phyloP scores from a whole-genome alignment of 441 rosid genomes.

The Pelargonium myrrhifolium region DNA sequence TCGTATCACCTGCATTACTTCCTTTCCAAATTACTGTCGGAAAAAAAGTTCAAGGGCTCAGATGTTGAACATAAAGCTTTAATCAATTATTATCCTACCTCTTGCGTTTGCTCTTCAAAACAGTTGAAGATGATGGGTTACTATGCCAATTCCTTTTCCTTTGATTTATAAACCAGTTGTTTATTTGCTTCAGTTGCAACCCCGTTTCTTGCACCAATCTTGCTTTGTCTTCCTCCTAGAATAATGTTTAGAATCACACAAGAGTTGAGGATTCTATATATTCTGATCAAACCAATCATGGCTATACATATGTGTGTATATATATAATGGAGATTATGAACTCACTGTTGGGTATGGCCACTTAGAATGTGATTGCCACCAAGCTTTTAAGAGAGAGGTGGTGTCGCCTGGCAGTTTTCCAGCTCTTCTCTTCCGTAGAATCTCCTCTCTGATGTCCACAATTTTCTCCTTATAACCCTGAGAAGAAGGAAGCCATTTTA shows the following conservation, averaged over 20 bases:
- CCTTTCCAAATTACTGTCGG: constrained; percentile 18
- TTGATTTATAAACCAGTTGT: constrained; percentile 45
- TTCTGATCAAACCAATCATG: too few species aligned
- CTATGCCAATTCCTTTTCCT: constrained; percentile 41
- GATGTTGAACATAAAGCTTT: neutral
- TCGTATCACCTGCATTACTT: constrained; percentile 36
- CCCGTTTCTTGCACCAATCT: constrained; percentile 36
- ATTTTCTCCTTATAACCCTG: constrained; percentile 97
- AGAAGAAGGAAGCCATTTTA: neutral
- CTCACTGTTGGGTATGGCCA: constrained; percentile 98
- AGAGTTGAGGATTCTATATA: too few species aligned
- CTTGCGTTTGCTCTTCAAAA: constrained; percentile 37
- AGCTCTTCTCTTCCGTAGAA: constrained; percentile 91
- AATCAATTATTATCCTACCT: constrained; percentile 19
- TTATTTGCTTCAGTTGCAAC: constrained; percentile 35
- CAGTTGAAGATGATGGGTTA: constrained; percentile 27
- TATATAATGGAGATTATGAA: neutral
- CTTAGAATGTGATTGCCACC: constrained; percentile 98
- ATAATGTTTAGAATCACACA: constrained; percentile 7
- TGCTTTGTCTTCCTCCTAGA: constrained; percentile 39
- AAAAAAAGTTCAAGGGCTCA: constrained; percentile 4
- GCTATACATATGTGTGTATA: too few species aligned
- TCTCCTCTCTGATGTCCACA: constrained; percentile 93
- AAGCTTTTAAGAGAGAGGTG: constrained; percentile 76
- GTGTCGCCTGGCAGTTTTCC: constrained; percentile 98